Conservation (phyloP, 257 asterid species). For the Solanum virginianum region DNA sequence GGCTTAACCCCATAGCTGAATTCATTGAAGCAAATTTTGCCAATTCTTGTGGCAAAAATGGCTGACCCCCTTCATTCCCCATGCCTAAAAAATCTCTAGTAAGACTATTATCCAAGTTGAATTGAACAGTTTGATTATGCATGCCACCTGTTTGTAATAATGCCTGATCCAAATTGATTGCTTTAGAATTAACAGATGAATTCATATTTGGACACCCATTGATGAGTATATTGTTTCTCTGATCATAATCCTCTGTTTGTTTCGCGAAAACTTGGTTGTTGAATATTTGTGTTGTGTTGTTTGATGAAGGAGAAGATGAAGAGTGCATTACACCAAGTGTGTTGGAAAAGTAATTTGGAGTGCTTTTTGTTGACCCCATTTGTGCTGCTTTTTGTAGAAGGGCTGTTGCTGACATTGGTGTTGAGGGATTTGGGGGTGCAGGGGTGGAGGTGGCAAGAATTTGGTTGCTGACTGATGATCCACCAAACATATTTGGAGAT, state of each 20-base stretch:
- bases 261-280: slow-evolving; percentile 24
- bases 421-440: slow-evolving; percentile 12
- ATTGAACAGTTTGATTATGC: slow-evolving; percentile 3
- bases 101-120: slow-evolving; percentile 25
- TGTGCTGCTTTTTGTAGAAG: slow-evolving; percentile 83
- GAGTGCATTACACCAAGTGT: slow-evolving; percentile 43
- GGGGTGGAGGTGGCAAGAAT: slow-evolving; percentile 3
- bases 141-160: slow-evolving; percentile 6
- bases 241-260: slow-evolving; percentile 10
- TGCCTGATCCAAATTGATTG: background rate
- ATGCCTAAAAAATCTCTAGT: slow-evolving; percentile 91
- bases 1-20: slow-evolving; percentile 71
- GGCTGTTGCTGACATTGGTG: slow-evolving; percentile 82
- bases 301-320: slow-evolving; percentile 19
- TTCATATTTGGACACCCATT: background rate
- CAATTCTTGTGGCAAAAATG: slow-evolving; percentile 55
- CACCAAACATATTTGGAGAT: slow-evolving; percentile 19
- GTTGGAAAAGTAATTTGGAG: slow-evolving; percentile 32
- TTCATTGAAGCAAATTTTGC: slow-evolving; percentile 67
- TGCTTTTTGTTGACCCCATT: slow-evolving; percentile 67
- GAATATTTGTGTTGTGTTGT: slow-evolving; percentile 1
- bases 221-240: background rate
- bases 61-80: slow-evolving; percentile 48
- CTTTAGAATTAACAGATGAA: background rate
- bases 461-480: slow-evolving; percentile 25